Conservation (phyloP, 148 eudicot species). For the Fallopia convolvulus region DNA sequence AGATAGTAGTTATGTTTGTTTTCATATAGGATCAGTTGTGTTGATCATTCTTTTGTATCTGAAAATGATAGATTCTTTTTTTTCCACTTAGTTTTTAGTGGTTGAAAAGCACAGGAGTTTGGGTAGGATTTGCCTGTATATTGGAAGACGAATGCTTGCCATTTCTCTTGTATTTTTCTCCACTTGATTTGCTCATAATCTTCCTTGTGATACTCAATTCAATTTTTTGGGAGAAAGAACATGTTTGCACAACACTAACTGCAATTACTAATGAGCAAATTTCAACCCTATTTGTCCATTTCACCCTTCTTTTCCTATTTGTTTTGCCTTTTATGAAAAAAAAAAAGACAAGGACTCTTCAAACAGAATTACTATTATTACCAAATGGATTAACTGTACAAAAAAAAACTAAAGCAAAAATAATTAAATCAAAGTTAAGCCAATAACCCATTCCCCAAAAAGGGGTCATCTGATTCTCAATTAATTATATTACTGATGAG, state of each 20-base stretch:
- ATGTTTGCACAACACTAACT: not conserved
- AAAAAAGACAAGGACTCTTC: not conserved
- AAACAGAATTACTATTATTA: no score
- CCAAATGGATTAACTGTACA: no score
- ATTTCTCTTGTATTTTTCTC: not conserved
- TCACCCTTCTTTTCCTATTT: not conserved
- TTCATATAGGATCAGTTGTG: conserved; percentile 15
- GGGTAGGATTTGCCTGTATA: conserved; percentile 27
- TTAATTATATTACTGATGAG: no score
- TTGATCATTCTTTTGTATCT: conserved; percentile 28
- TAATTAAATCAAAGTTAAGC: no score
- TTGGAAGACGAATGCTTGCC: not conserved
- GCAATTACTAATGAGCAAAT: not conserved
- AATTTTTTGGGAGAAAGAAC: not conserved
- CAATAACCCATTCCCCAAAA: not conserved
- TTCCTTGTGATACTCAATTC: not conserved
- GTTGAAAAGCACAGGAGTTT: conserved; percentile 18
- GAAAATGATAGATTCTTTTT: conserved; percentile 12
- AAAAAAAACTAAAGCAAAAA: no score
- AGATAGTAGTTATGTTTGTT: not conserved
- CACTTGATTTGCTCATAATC: conserved; percentile 2
- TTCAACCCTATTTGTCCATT: not conserved
- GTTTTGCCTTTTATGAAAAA: not conserved
- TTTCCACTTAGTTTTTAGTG: not conserved
- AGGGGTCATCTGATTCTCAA: not conserved